phyloP scores from a whole-genome alignment of 495 filamentous ascomycete species.

The Aspergillus diversus region DNA sequence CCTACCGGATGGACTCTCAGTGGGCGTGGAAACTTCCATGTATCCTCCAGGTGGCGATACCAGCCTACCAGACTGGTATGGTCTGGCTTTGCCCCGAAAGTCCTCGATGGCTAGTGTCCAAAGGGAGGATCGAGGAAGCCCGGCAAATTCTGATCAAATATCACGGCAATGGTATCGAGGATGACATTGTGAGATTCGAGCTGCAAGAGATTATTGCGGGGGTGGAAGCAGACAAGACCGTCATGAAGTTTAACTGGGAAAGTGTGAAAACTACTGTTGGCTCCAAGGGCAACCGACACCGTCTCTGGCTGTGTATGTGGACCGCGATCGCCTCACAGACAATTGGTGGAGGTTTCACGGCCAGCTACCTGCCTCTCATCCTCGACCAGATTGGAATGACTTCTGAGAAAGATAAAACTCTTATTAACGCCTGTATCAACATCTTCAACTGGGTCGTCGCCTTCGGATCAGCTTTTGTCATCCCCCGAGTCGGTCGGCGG shows the following conservation, averaged over 20 bases:
- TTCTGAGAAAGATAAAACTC: not conserved
- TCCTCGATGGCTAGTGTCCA: constrained; percentile 7
- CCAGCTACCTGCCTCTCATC: constrained; percentile 1
- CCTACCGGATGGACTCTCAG: not conserved
- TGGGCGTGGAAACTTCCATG: not conserved
- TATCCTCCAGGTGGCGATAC: not conserved
- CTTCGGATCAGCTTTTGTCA: not conserved
- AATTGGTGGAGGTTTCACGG: not conserved
- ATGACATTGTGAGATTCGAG: not conserved
- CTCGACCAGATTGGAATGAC: constrained; percentile 6
- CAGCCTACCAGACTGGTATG: not conserved
- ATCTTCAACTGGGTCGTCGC: not conserved
- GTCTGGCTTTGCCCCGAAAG: not conserved
- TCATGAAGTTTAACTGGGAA: not conserved
- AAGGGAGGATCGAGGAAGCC: not conserved
- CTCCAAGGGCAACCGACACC: not conserved
- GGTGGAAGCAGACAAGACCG: not conserved
- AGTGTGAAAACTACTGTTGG: not conserved
- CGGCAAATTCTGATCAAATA: not conserved
- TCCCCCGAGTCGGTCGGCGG: not conserved
- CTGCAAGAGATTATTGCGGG: not conserved
- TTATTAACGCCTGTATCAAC: not conserved
- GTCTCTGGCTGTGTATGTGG: not conserved
- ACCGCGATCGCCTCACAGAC: constrained; percentile 4
- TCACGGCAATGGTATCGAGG: constrained; percentile 3